These are phyloP conservation scores for Erysimum cheiranthoides DNA, from an alignment of 345 rosid genomes.

Conservation along the genomic window DNA sequence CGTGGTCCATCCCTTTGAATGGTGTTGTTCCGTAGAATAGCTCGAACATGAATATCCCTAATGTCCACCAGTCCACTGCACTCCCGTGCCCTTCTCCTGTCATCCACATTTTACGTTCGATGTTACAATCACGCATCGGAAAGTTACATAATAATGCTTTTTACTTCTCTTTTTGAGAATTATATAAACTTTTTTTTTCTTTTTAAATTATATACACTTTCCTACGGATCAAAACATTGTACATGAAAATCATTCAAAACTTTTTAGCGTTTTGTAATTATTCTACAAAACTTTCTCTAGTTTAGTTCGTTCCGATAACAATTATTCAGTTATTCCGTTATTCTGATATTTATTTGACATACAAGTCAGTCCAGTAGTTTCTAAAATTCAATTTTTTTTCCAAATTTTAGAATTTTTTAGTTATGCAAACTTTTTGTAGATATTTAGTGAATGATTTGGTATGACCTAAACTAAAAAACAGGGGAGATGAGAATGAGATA, in stretches of 20 bases:
- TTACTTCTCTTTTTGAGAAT: not conserved
- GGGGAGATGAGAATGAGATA: not conserved
- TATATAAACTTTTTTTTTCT: not conserved
- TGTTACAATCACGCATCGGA: not conserved
- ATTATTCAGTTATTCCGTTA: no score
- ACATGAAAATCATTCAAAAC: no score
- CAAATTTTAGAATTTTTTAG: no score
- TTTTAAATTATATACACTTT: not conserved
- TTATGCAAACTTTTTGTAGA: no score
- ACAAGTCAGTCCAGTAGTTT: no score
- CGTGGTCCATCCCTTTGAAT: constrained; percentile 85
- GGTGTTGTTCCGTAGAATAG: constrained; percentile 82
- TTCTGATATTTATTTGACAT: no score
- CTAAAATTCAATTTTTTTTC: no score
- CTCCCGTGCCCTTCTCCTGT: constrained; percentile 90
- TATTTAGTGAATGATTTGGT: not conserved
- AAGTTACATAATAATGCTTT: not conserved
- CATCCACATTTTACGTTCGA: constrained; percentile 4
- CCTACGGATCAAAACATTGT: not conserved
- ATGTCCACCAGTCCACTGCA: constrained; percentile 95
- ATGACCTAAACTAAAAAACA: not conserved
- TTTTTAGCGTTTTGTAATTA: no score
- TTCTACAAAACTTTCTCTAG: no score
- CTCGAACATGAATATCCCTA: constrained; percentile 84
- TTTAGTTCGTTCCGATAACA: no score